A percentile compares a stretch with the other conserved stretches of the same genome.
Conservation (phyloP, 1,284 basidiomycete species). For the Xerocomus minutiporus region DNA sequence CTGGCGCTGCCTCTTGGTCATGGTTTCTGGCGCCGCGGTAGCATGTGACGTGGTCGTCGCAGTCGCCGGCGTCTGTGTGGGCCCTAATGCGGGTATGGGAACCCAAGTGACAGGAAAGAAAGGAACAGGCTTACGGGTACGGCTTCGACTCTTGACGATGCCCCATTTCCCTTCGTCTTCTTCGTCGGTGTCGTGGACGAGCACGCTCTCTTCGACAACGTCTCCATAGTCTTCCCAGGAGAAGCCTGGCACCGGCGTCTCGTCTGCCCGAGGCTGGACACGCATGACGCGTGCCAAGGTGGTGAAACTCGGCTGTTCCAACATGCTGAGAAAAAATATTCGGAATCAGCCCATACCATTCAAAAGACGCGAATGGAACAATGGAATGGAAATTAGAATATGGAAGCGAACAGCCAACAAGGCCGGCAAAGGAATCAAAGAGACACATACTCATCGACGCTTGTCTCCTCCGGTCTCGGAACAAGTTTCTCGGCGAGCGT, state of each 20-base stretch:
- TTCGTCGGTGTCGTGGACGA: conserved; percentile 45
- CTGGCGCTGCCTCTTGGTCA: conserved; percentile 67
- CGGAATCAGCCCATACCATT: conserved; percentile 12
- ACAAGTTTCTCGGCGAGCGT: conserved; percentile 57
- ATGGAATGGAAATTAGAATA: background rate
- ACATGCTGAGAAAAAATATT: conserved; percentile 44
- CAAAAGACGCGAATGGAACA: background rate
- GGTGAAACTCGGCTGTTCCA: conserved; percentile 55
- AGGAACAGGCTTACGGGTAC: conserved; percentile 39
- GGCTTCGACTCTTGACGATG: conserved; percentile 56
- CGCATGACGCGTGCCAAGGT: conserved; percentile 58
- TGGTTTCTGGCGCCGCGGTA: conserved; percentile 37
- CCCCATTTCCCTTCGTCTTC: conserved; percentile 63
- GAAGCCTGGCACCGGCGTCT: conserved; percentile 59
- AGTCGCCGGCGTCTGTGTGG: conserved; percentile 10
- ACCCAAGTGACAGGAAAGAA: background rate
- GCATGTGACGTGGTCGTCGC: conserved; percentile 18
- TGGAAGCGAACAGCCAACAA: background rate
- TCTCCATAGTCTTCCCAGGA: conserved; percentile 76
- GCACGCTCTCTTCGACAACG: conserved; percentile 41
- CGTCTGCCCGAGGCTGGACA: conserved; percentile 49
- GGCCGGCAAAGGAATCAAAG: background rate
- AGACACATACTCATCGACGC: conserved; percentile 51
- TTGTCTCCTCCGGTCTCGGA: conserved; percentile 57
- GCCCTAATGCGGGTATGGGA: background rate